Conservation (phyloP, 148 eudicot genomes). For the Rhododendron ferrugineum region DNA sequence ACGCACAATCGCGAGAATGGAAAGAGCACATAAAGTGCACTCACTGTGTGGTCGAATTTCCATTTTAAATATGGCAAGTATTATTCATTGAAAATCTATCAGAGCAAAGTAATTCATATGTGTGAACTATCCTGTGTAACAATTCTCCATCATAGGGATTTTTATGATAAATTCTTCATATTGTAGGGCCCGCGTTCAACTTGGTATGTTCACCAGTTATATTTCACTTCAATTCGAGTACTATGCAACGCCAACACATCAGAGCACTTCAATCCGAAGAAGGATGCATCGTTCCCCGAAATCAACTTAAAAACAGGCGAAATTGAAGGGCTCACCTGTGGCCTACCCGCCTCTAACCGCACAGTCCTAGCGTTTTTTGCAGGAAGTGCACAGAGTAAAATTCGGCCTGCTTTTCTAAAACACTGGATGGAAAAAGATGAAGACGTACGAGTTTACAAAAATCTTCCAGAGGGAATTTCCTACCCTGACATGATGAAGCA, state of each 20-base stretch:
- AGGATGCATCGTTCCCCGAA: conserved; percentile 73
- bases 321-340: conserved; percentile 17
- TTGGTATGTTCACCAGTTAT: background rate
- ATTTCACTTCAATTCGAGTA: conserved; percentile 22
- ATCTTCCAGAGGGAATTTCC: conserved; percentile 33
- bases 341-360: conserved; percentile 37
- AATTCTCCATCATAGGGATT: too few species aligned
- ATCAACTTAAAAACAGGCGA: conserved; percentile 53
- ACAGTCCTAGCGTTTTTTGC: conserved; percentile 66
- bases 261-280: conserved; percentile 68
- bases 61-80: too few species aligned
- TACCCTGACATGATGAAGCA: conserved; percentile 56
- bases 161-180: background rate
- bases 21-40: too few species aligned
- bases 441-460: conserved; percentile 42
- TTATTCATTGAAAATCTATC: too few species aligned
- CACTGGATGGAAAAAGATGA: conserved; percentile 60
- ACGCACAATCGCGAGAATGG: too few species aligned
- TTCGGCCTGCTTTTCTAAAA: conserved; percentile 39
- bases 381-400: conserved; percentile 52
- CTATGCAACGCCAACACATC: conserved; percentile 86
- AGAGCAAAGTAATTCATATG: too few species aligned
- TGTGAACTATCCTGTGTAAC: too few species aligned
- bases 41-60: too few species aligned
- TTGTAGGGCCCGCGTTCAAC: background rate